Evolutionary conservation across 2,329 filamentous ascomycete species (phyloP), one percentile per base, ranked within the genome.

Genomic region (Bipolaris victoriae): DNA sequence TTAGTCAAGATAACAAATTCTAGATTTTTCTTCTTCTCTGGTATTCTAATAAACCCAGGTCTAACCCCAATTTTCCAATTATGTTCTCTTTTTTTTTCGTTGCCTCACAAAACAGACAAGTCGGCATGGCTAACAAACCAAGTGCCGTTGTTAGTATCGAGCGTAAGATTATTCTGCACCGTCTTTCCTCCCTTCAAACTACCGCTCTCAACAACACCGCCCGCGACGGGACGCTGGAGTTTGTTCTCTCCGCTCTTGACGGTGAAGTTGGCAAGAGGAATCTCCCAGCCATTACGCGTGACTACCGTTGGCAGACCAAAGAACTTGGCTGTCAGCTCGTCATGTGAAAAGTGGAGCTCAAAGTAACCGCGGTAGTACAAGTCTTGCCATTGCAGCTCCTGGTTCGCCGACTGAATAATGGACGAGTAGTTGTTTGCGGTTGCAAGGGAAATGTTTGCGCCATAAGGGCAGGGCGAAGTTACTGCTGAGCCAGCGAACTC

Each of bases 331-430:
- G 83, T 78, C 2, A 89, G 80, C 43, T 82, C 77, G 10, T 87
- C 79, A 20, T 63, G 62, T 5, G 62, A 66, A 52, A 90, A 78
- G 46, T 83, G 81, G 39, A 91, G 77, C 68, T 89, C 83, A 64
- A 86, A 91, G 76, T 92, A 92, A 1, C 89, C 90, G 16, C 89
- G 82, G 73, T 91, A 92, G 72, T 89, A 91, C 7, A 87, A 73
- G 55, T 91, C 89, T 64, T 88, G 85, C 89, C 88, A 92, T 67
- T 90, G 86, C 45, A 92, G 78, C 72, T 89, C 87, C 0, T 79
- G 76, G 72, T 90, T 91, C 20, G 80, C 75, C 41, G 69, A 69
- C 26, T 76, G 58, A 15, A 75, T 61, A 55, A 65, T 67, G 22
- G 54, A 55, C 13, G 74, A 72, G 57, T 68, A 66, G 48, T 78